Conservation (phyloP, 768 basidiomycete genomes). For the Xerocomus brunneocitrinus region DNA sequence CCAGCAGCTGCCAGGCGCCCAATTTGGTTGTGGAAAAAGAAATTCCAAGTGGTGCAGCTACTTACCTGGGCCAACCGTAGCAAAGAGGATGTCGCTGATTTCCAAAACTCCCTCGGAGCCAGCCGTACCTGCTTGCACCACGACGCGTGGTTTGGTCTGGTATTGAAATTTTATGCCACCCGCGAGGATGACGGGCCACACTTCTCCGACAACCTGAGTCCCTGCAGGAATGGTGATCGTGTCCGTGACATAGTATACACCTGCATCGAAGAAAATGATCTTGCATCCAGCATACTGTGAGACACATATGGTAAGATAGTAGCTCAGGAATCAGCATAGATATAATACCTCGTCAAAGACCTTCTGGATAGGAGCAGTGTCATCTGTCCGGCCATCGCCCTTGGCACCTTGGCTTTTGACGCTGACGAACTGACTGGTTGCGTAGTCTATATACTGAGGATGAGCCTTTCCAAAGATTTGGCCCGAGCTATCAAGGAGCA, state of each 20-base stretch:
- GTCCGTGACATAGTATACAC: slow-evolving; percentile 42
- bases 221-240: slow-evolving; percentile 48
- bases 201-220: slow-evolving; percentile 46
- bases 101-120: slow-evolving; percentile 50
- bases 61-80: slow-evolving; percentile 46
- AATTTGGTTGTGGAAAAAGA: not conserved
- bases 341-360: slow-evolving; percentile 48
- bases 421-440: slow-evolving; percentile 60
- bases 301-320: not conserved
- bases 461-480: slow-evolving; percentile 57
- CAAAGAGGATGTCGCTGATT: slow-evolving; percentile 61
- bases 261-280: slow-evolving; percentile 78
- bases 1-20: slow-evolving; percentile 31
- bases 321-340: not conserved
- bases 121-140: slow-evolving; percentile 42
- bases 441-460: slow-evolving; percentile 62
- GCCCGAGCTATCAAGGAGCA: slow-evolving; percentile 53
- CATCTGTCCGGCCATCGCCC: slow-evolving; percentile 73
- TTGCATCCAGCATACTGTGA: slow-evolving; percentile 63
- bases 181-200: slow-evolving; percentile 46
- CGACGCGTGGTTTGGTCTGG: slow-evolving; percentile 34
- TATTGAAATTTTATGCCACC: slow-evolving; percentile 40
- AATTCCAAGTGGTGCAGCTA: not conserved
- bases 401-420: slow-evolving; percentile 64
- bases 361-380: slow-evolving; percentile 59